A percentile compares a stretch with the other conserved stretches of the same genome.
These are phyloP conservation scores for Jimgerdemannia lactiflua DNA, from an alignment of 192 early-diverging fungal genomes.

Conservation along the genomic window DNA sequence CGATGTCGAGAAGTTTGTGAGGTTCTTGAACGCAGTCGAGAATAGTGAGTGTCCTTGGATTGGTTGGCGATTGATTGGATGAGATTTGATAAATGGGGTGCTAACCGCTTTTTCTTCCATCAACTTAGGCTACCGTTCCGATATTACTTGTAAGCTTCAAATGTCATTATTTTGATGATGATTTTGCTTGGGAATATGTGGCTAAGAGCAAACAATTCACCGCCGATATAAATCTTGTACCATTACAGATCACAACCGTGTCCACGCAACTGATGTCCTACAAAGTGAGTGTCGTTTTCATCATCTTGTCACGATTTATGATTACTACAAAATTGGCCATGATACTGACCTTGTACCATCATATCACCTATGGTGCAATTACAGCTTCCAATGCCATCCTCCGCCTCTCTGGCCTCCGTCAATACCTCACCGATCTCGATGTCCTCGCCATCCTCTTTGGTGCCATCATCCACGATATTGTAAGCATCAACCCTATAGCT, in stretches of 20 bases:
- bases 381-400: background rate
- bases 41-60: background rate
- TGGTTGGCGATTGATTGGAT: background rate
- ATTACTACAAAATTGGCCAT: background rate
- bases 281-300: background rate
- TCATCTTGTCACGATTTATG: too few relatives aligned
- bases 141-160: background rate
- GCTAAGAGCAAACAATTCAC: background rate
- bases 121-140: background rate
- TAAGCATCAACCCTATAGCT: background rate
- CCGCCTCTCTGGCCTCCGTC: background rate
- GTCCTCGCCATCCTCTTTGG: background rate
- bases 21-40: background rate
- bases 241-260: background rate
- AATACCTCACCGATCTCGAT: background rate
- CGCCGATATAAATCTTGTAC: background rate
- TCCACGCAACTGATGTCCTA: background rate
- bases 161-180: background rate
- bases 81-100: background rate
- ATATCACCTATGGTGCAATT: background rate
- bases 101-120: background rate
- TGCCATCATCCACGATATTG: background rate
- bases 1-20: background rate
- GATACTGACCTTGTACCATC: background rate
- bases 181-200: background rate